Conservation (phyloP, 2,329 filamentous ascomycete genomes). For the Ophiostoma angusticollis region DNA sequence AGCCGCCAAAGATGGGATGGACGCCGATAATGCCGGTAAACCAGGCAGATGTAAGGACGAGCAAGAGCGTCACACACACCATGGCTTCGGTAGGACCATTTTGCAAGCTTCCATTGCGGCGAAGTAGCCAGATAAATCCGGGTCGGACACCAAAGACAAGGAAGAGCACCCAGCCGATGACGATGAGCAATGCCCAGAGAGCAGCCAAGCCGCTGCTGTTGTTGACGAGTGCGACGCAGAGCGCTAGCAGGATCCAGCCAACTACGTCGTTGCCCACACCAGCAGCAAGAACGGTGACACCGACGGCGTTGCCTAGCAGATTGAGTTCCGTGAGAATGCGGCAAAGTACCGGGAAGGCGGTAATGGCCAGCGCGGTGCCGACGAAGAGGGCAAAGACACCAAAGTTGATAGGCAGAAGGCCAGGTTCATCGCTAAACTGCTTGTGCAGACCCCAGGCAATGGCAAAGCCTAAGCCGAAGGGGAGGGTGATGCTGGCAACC, state of each 20-base stretch:
- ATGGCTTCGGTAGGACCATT: slow-evolving; percentile 81
- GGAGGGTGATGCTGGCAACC: slow-evolving; percentile 64
- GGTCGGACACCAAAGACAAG: slow-evolving; percentile 62
- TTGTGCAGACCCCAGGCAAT: slow-evolving; percentile 73
- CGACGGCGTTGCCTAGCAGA: slow-evolving; percentile 68
- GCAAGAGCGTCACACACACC: slow-evolving; percentile 67
- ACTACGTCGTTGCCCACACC: slow-evolving; percentile 88
- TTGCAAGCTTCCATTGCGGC: slow-evolving; percentile 62
- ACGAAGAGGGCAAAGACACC: slow-evolving; percentile 58
- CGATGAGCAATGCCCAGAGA: slow-evolving; percentile 69
- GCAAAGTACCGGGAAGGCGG: slow-evolving; percentile 81
- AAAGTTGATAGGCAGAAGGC: slow-evolving; percentile 31
- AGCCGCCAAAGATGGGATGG: slow-evolving; percentile 89
- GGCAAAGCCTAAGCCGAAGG: slow-evolving; percentile 69
- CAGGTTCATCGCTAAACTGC: slow-evolving; percentile 43
- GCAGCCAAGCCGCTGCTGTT: slow-evolving; percentile 70
- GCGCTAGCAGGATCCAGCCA: slow-evolving; percentile 82
- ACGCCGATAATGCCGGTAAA: slow-evolving; percentile 83
- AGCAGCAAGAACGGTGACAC: slow-evolving; percentile 77
- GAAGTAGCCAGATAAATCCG: slow-evolving; percentile 59
- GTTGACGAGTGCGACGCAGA: slow-evolving; percentile 89
- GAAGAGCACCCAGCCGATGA: slow-evolving; percentile 63
- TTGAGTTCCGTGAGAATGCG: slow-evolving; percentile 88
- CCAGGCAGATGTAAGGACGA: slow-evolving; percentile 68
- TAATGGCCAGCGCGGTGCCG: slow-evolving; percentile 87